Percentiles rank a stretch among this genome's conserved stretches.
phyloP scores from a whole-genome alignment of 2,329 filamentous ascomycete genomes.

The Xylariales sp. region DNA sequence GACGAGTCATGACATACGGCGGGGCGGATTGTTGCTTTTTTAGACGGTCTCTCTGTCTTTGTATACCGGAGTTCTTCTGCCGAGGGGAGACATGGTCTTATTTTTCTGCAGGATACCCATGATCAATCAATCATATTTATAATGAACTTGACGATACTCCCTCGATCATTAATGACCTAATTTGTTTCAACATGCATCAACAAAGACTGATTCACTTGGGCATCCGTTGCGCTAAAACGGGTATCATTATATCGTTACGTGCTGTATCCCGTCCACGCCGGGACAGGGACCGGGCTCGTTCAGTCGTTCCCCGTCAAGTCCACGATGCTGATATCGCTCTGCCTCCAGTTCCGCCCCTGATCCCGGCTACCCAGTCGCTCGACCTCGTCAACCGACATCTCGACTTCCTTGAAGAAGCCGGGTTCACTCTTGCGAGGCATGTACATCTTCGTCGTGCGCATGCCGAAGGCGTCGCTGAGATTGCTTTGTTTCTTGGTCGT shows the following conservation, averaged over 20 bases:
- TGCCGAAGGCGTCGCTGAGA: constrained; percentile 13
- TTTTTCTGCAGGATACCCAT: constrained; percentile 9
- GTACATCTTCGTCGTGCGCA: constrained; percentile 32
- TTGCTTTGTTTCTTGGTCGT: constrained; percentile 13
- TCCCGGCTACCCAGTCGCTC: constrained; percentile 13
- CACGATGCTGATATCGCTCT: constrained; percentile 25
- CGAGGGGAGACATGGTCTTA: background rate
- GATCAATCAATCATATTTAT: too few species aligned
- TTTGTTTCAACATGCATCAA: background rate
- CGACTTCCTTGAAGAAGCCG: constrained; percentile 35
- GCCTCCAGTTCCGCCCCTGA: constrained; percentile 19
- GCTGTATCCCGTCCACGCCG: too few species aligned
- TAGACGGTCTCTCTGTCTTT: background rate
- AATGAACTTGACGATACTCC: too few species aligned
- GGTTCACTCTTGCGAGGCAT: constrained; percentile 30
- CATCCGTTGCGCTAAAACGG: too few species aligned
- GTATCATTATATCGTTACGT: too few species aligned
- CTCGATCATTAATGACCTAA: background rate
- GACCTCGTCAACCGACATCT: constrained; percentile 24
- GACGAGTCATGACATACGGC: constrained; percentile 8
- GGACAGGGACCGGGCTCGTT: too few species aligned
- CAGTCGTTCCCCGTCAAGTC: constrained; percentile 27
- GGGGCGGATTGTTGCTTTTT: background rate
- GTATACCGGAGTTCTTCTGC: background rate
- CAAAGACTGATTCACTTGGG: too few species aligned